Evolutionary conservation across 441 rosid genomes (phyloP).

Genomic region (Viola pubescens): DNA sequence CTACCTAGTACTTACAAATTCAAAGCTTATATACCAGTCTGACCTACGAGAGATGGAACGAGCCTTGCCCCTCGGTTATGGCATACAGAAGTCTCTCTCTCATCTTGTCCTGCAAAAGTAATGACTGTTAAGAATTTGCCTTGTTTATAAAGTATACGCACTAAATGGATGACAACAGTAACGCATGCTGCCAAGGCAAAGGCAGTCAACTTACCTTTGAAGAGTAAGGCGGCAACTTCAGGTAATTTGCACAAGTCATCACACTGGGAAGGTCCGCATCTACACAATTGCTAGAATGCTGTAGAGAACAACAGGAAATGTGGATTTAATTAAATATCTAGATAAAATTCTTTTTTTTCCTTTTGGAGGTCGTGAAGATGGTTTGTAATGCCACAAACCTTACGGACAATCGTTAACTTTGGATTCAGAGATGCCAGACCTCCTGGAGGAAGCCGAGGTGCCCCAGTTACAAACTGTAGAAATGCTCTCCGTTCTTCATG

Average conservation of each 20-base stretch:
- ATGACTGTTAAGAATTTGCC: background rate
- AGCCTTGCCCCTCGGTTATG: slow-evolving; percentile 95
- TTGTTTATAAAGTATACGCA: background rate
- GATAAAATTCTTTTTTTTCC: too few species aligned
- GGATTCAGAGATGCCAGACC: slow-evolving; percentile 91
- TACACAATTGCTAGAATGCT: slow-evolving; percentile 63
- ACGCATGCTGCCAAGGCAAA: slow-evolving; percentile 9
- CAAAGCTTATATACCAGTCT: slow-evolving; percentile 23
- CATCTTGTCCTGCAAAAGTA: slow-evolving; percentile 75
- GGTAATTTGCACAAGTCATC: slow-evolving; percentile 98
- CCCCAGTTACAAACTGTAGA: slow-evolving; percentile 93
- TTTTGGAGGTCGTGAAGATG: too few species aligned
- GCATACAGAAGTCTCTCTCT: slow-evolving; percentile 87
- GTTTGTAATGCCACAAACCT: slow-evolving; percentile 33
- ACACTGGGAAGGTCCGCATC: slow-evolving; percentile 91
- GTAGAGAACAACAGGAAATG: slow-evolving; percentile 21
- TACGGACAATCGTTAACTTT: slow-evolving; percentile 87
- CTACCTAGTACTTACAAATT: slow-evolving; percentile 47
- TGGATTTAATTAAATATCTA: background rate
- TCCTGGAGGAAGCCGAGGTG: slow-evolving; percentile 93
- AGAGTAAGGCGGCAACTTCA: slow-evolving; percentile 91
- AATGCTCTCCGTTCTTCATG: slow-evolving; percentile 61
- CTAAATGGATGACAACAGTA: background rate
- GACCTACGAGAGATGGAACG: slow-evolving; percentile 84
- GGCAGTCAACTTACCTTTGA: slow-evolving; percentile 47